Evolutionary conservation across 179 eudicot species (phyloP).

Genomic region (Pouteria campechiana): DNA sequence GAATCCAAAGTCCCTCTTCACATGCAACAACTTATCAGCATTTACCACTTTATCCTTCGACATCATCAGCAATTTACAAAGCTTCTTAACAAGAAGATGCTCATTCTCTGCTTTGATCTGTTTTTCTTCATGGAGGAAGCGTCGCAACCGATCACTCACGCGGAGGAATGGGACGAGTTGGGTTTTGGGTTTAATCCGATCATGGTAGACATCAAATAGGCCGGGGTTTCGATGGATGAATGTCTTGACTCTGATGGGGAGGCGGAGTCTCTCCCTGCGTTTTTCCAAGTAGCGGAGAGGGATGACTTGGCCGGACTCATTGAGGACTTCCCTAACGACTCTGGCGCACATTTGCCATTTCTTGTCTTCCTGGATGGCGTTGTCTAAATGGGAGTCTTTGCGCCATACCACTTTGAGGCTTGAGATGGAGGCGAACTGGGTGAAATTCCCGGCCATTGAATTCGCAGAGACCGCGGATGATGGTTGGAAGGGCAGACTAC

Average conservation of each 20-base stretch:
- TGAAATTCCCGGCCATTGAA: slow-evolving; percentile 7
- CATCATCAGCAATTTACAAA: slow-evolving; percentile 85
- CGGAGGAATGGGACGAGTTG: slow-evolving; percentile 42
- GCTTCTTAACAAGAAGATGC: slow-evolving; percentile 33
- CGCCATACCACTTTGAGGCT: slow-evolving; percentile 74
- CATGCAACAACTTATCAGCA: slow-evolving; percentile 56
- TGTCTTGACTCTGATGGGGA: slow-evolving; percentile 28
- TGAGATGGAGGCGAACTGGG: slow-evolving; percentile 37
- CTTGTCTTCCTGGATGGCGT: slow-evolving; percentile 50
- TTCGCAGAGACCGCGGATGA: no score
- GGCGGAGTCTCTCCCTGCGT: slow-evolving; percentile 42
- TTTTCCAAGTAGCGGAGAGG: slow-evolving; percentile 55
- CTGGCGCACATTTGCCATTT: slow-evolving; percentile 44
- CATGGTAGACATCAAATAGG: slow-evolving; percentile 46
- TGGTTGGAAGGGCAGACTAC: no score
- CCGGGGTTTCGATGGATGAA: slow-evolving; percentile 50
- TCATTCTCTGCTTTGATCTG: slow-evolving; percentile 32
- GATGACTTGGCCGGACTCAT: slow-evolving; percentile 58
- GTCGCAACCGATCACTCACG: slow-evolving; percentile 22
- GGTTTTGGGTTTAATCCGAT: slow-evolving; percentile 54
- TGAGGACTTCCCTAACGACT: slow-evolving; percentile 68
- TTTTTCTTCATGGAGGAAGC: slow-evolving; percentile 37
- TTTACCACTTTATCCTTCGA: slow-evolving; percentile 56
- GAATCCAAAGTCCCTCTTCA: slow-evolving; percentile 84
- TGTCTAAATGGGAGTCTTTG: slow-evolving; percentile 49